Conservation (phyloP, 352 stramenopile genomes). For the Phytophthora cryptogea region DNA sequence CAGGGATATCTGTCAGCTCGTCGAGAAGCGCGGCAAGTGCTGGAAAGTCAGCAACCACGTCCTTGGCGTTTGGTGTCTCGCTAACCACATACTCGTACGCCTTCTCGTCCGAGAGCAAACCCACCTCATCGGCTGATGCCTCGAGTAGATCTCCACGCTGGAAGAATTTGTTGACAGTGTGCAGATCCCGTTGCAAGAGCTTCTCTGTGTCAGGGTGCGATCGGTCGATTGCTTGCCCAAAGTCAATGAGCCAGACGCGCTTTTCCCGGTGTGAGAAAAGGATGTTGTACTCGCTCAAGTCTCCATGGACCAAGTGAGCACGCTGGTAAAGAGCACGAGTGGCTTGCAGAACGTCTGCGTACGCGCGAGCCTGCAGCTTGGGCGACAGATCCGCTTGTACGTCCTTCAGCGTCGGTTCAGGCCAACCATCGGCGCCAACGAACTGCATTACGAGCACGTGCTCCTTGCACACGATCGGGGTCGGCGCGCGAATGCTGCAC, state of each 20-base stretch:
- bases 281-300: slow-evolving; percentile 92
- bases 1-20: slow-evolving; percentile 34
- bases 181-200: slow-evolving; percentile 77
- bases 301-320: slow-evolving; percentile 61
- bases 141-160: slow-evolving; percentile 43
- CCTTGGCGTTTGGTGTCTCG: slow-evolving; percentile 24
- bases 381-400: slow-evolving; percentile 45
- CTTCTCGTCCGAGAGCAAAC: slow-evolving; percentile 46
- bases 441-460: slow-evolving; percentile 81
- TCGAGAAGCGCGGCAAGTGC: slow-evolving; percentile 42
- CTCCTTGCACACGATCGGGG: slow-evolving; percentile 58
- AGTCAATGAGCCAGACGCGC: slow-evolving; percentile 90
- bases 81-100: slow-evolving; percentile 50
- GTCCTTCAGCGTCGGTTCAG: slow-evolving; percentile 75
- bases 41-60: slow-evolving; percentile 35
- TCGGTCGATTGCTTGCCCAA: slow-evolving; percentile 88
- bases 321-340: slow-evolving; percentile 57
- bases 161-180: slow-evolving; percentile 84
- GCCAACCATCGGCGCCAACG: slow-evolving; percentile 56
- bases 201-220: slow-evolving; percentile 72
- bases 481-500: slow-evolving; percentile 47
- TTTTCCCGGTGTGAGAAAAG: slow-evolving; percentile 63
- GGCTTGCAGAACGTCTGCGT: slow-evolving; percentile 57
- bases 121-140: slow-evolving; percentile 39
- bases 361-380: slow-evolving; percentile 53